Evolutionary conservation across 345 rosid genomes (phyloP).

Genomic region (Eucalyptus dawsonii): DNA sequence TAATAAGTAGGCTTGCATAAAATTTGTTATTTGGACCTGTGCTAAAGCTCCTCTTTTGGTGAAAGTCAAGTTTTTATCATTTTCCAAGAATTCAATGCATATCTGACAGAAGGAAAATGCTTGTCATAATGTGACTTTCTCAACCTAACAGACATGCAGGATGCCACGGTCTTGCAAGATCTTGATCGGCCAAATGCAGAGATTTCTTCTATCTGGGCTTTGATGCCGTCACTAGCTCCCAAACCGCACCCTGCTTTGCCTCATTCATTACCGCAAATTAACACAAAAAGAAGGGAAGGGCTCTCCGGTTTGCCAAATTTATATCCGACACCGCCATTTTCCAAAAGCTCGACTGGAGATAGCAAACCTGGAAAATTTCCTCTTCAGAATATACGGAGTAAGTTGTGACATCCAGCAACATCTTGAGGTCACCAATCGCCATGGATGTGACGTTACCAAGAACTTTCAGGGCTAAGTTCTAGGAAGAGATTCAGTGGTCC

Average conservation of each 20-base stretch:
- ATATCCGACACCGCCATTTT: constrained; percentile 40
- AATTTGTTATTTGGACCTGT: neutral
- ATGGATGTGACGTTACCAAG: neutral
- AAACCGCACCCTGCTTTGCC: constrained; percentile 38
- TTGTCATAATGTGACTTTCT: neutral
- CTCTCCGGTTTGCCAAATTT: constrained; percentile 76
- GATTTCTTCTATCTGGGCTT: constrained; percentile 71
- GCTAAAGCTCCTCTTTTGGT: neutral
- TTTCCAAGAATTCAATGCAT: neutral
- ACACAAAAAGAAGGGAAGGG: constrained; percentile 45
- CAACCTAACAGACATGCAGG: constrained; percentile 36
- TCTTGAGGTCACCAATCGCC: neutral
- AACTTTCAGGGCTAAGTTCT: neutral
- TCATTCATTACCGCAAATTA: constrained; percentile 20
- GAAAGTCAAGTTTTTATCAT: neutral
- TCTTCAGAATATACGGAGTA: constrained; percentile 26
- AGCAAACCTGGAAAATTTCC: constrained; percentile 12
- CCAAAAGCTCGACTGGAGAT: constrained; percentile 12
- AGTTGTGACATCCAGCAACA: constrained; percentile 29
- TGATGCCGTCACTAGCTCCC: constrained; percentile 62
- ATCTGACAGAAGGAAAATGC: neutral
- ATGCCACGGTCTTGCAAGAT: constrained; percentile 30
- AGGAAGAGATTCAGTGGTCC: neutral
- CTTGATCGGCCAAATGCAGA: constrained; percentile 57
- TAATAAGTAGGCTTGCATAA: neutral